Evolutionary conservation across 108 stramenopile species (phyloP), one percentile per base, ranked within the genome.

Genomic region (Stephanodiscus triporus): DNA sequence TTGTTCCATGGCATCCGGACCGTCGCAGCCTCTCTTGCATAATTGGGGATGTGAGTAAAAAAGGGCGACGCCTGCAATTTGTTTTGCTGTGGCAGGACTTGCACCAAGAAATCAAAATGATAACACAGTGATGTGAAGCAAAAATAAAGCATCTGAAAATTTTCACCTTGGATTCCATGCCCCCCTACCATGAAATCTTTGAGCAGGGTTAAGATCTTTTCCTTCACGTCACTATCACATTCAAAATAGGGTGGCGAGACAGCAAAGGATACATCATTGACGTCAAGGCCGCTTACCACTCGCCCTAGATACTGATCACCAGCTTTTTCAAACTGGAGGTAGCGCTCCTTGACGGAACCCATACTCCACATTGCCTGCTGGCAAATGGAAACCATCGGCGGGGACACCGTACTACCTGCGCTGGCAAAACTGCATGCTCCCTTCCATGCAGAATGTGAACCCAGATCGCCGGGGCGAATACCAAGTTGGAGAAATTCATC

Each of bases 401-500:
- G 63, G 60, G 49, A 63, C 13, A 73, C 72, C 7, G 72, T 73
- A 0, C 34, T 34, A 4, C 72, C 72, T 16, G 72, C 62, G 3
- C n/a, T 19, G 24, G 40, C 51, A n/a, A 22, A n/a, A 23, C 48
- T 73, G 29, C 62, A 30, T 14, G 40, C 72, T 32, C 72, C 72
- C 50, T 73, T 73, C 16, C 72, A 26, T 9, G 62, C 63, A 38
- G 66, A 75, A 43, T 75, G 73, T 10, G 56, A 56, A 22, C 73
- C 73, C 16, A 75, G 20, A 37, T 66, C 64, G 6, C 56, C 73
- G n/a, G 17, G 6, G 14, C 20, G 13, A 57, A 75, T 34, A 10
- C 73, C 73, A 26, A 73, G 20, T 36, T 6, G 10, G 8, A 17
- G 11, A 40, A 75, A 56, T 0, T 24, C 20, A 20, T 55, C 26